Percentiles rank a stretch among this genome's conserved stretches.
These are phyloP conservation scores for Penstemon davidsonii DNA, from an alignment of 257 asterid genomes.

Conservation along the genomic window DNA sequence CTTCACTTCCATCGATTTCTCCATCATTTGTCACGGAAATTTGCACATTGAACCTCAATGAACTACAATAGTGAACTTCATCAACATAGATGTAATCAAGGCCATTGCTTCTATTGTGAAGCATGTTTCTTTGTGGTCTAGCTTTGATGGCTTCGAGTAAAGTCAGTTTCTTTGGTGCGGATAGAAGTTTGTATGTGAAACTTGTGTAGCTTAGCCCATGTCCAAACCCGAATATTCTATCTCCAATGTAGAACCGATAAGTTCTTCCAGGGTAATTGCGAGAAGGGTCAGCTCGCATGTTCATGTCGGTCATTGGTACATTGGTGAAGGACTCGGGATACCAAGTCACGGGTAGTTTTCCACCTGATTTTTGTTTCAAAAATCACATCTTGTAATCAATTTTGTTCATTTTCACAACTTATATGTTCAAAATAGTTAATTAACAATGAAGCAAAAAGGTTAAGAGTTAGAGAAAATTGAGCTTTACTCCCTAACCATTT, in stretches of 20 bases:
- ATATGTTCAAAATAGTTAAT: too few species aligned
- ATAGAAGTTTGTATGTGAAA: conserved; percentile 48
- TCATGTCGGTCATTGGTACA: conserved; percentile 84
- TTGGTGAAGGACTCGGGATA: conserved; percentile 83
- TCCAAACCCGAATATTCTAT: conserved; percentile 61
- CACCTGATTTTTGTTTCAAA: conserved; percentile 49
- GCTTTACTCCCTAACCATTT: too few species aligned
- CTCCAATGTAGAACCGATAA: conserved; percentile 82
- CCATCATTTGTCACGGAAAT: conserved; percentile 70
- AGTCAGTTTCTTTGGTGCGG: conserved; percentile 60
- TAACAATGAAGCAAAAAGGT: too few species aligned
- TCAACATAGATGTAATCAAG: conserved; percentile 46
- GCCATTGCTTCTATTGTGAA: conserved; percentile 27
- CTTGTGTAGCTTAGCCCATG: conserved; percentile 81
- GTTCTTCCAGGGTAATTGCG: conserved; percentile 91
- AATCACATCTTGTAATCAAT: background rate
- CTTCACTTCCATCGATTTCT: conserved; percentile 61
- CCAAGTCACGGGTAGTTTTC: conserved; percentile 85
- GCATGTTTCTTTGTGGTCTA: conserved; percentile 36
- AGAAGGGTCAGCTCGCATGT: conserved; percentile 82
- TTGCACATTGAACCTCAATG: conserved; percentile 49
- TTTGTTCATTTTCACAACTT: background rate
- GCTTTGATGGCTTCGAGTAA: conserved; percentile 35
- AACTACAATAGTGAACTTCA: conserved; percentile 49
- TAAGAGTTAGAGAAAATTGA: too few species aligned